These are phyloP conservation scores for Ceratobasidium sp. DNA, from an alignment of 1,284 basidiomycete species.

Conservation along the genomic window DNA sequence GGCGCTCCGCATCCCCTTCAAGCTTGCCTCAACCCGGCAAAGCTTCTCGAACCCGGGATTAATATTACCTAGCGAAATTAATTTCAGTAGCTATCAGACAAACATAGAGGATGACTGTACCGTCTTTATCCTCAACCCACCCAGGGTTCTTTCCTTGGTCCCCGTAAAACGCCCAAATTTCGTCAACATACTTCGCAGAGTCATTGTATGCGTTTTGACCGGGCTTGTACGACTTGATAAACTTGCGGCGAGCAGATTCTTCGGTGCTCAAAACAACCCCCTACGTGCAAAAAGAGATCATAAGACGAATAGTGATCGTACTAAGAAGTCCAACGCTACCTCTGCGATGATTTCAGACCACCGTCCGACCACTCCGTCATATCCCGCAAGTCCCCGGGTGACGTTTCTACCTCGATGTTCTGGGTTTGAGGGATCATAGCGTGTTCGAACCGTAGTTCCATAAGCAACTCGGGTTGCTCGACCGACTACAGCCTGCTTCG, in stretches of 20 bases:
- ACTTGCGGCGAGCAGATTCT: not conserved
- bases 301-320: not conserved
- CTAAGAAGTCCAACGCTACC: not conserved
- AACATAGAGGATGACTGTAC: not conserved
- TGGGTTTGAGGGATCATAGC: not conserved
- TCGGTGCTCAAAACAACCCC: not conserved
- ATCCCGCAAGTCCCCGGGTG: not conserved
- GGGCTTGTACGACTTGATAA: not conserved
- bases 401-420: slow-evolving; percentile 12
- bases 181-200: not conserved
- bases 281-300: not conserved
- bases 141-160: not conserved
- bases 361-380: not conserved
- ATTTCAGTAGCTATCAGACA: not conserved
- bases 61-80: not conserved
- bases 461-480: not conserved
- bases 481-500: not conserved
- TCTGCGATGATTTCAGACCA: slow-evolving; percentile 20
- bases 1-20: not conserved
- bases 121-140: slow-evolving; percentile 18
- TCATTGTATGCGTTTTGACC: too few species aligned
- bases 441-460: not conserved
- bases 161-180: not conserved
- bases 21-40: slow-evolving; percentile 13
- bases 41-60: slow-evolving; percentile 13